phyloP scores from a whole-genome alignment of 768 basidiomycete species.

The Termitomyces sp. region DNA sequence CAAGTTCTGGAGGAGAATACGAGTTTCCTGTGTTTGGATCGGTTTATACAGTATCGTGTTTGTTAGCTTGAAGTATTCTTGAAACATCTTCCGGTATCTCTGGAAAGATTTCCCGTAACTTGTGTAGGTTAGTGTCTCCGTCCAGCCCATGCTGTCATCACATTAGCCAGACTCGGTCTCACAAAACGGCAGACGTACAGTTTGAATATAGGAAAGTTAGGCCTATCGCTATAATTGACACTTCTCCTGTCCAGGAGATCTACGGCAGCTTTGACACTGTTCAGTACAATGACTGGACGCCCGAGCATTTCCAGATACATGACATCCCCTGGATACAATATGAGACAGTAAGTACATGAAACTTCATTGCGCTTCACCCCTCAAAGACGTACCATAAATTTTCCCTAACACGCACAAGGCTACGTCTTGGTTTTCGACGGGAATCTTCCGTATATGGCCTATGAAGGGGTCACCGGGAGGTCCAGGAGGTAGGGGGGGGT shows the following conservation, averaged over 20 bases:
- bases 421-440: slow-evolving; percentile 18
- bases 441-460: slow-evolving; percentile 23
- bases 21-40: not conserved
- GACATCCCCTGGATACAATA: slow-evolving; percentile 16
- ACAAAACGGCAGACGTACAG: not conserved
- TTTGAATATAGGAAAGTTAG: slow-evolving; percentile 10
- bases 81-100: not conserved
- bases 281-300: slow-evolving; percentile 17
- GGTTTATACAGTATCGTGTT: not conserved
- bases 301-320: slow-evolving; percentile 19
- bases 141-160: slow-evolving; percentile 1
- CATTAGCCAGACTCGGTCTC: not conserved
- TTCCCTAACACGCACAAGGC: slow-evolving; percentile 26
- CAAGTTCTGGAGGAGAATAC: slow-evolving; percentile 1
- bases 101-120: not conserved
- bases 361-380: not conserved
- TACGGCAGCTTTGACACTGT: slow-evolving; percentile 18
- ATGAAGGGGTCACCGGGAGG: slow-evolving; percentile 32
- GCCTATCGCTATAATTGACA: slow-evolving; percentile 21
- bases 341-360: not conserved
- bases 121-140: not conserved
- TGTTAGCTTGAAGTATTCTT: not conserved
- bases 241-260: slow-evolving; percentile 24
- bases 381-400: slow-evolving; percentile 24
- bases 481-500: slow-evolving; percentile 23